Conservation (phyloP, 2,329 filamentous ascomycete species). For the Claviceps cyperi region DNA sequence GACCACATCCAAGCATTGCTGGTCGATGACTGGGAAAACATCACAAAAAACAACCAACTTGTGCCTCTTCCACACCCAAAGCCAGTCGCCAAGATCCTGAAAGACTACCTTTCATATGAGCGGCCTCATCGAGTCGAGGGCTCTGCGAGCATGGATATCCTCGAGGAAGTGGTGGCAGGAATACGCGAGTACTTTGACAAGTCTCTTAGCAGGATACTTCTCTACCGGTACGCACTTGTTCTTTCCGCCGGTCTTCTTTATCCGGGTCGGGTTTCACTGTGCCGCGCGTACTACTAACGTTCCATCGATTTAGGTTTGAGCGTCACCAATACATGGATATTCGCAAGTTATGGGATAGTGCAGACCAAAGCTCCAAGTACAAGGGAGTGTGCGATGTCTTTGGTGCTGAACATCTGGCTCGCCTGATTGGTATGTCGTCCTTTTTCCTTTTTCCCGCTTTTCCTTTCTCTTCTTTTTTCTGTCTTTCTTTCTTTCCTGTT, state of each 20-base stretch:
- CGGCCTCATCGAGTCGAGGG: constrained; percentile 48
- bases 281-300: not conserved
- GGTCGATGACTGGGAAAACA: constrained; percentile 97
- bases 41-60: constrained; percentile 87
- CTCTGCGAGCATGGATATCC: constrained; percentile 64
- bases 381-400: constrained; percentile 72
- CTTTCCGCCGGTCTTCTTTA: not conserved
- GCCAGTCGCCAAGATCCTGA: constrained; percentile 62
- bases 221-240: constrained; percentile 50
- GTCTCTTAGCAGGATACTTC: constrained; percentile 69
- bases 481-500: not conserved
- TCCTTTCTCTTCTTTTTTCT: not conserved
- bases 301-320: constrained; percentile 52
- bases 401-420: constrained; percentile 79
- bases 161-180: constrained; percentile 78
- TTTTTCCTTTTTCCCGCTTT: not conserved
- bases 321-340: constrained; percentile 74
- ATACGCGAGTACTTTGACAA: constrained; percentile 92
- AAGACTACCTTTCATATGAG: constrained; percentile 65
- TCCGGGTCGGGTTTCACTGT: not conserved
- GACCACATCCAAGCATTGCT: constrained; percentile 84
- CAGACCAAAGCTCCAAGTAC: constrained; percentile 48
- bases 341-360: constrained; percentile 52
- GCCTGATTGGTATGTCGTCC: constrained; percentile 60
- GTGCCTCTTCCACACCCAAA: constrained; percentile 68